phyloP scores from a whole-genome alignment of 75 land plant species.

The Azolla pinnata region DNA sequence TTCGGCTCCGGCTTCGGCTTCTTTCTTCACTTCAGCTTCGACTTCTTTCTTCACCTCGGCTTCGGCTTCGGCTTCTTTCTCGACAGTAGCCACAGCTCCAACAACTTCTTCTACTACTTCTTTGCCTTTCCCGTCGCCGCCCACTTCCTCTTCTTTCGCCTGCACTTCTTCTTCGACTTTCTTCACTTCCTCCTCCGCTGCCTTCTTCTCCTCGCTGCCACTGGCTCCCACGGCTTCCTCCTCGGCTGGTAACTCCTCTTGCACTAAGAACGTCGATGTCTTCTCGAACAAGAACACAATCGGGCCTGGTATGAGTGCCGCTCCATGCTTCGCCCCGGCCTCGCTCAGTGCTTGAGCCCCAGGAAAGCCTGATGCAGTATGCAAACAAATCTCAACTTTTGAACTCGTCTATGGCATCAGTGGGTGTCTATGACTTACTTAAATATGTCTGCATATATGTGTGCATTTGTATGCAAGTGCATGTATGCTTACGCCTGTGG shows the following conservation, averaged over 20 bases:
- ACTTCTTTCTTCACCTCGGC: neutral
- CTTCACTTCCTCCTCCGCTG: neutral
- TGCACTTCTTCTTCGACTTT: neutral
- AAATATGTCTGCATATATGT: too few relatives aligned
- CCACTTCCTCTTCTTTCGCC: neutral
- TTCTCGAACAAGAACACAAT: constrained; percentile 41
- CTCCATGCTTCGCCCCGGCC: constrained; percentile 22
- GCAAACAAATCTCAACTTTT: neutral
- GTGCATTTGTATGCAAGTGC: too few relatives aligned
- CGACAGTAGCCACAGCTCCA: neutral
- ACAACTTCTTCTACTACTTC: neutral
- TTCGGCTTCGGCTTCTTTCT: neutral
- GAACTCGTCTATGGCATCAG: too few relatives aligned
- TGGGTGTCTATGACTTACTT: too few relatives aligned
- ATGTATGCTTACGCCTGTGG: too few relatives aligned
- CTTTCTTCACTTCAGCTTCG: neutral
- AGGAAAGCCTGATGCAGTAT: constrained; percentile 30
- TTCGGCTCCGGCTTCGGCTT: neutral
- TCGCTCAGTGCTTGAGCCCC: constrained; percentile 34
- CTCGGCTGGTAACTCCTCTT: constrained; percentile 12
- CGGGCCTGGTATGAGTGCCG: constrained; percentile 26
- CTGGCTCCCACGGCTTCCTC: neutral
- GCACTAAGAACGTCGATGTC: constrained; percentile 33
- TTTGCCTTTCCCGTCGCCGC: neutral
- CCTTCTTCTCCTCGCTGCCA: neutral